Evolutionary conservation across 495 filamentous ascomycete species (phyloP), one percentile per base, ranked within the genome.

Genomic region (Penicillium riverlandense): DNA sequence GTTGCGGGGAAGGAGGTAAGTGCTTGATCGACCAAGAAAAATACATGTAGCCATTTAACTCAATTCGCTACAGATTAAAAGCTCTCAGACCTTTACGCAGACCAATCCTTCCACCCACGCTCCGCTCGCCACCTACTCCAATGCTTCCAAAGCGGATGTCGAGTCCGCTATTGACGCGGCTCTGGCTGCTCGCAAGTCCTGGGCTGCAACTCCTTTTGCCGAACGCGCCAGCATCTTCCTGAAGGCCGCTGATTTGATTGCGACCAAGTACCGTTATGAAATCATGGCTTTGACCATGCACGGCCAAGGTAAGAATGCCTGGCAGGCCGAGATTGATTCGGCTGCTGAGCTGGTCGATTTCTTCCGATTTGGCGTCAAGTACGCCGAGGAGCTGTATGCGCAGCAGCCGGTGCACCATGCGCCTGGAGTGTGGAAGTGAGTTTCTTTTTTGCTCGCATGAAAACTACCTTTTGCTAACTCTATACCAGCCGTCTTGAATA

Each of bases 301-400:
- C 15, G 90, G 90, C 29, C 90, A 96, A 64, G 90, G 90, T 49
- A 96, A 96, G 76, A 95, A 95, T 63, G 86, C 85, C 16, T 95
- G 88, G 88, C 90, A 96, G 63, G 90, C 90, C 13, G 90, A 96
- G 77, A 95, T 96, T 52, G 90, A 96, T 65, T 80, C 91, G 16
- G 90, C 91, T 4, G 91, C 91, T 2, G 90, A 97, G 72, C 67
- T 95, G 35, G 81, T 77, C 51, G 90, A 97, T 62, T 97, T 97
- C 70, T 74, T 97, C 53, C 76, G 86, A 47, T 71, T 94, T 69
- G 90, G 87, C 52, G 88, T 92, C 32, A 80, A 86, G 56, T 94
- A 88, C 57, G 88, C 88, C 13, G 84, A 94, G 66, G 85, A 94
- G 55, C 57, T 94, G 16, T 94, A 94, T 59, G 79, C 85, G 15